Evolutionary conservation across 148 eudicot genomes (phyloP).

Genomic region (Chenopodium formosanum): DNA sequence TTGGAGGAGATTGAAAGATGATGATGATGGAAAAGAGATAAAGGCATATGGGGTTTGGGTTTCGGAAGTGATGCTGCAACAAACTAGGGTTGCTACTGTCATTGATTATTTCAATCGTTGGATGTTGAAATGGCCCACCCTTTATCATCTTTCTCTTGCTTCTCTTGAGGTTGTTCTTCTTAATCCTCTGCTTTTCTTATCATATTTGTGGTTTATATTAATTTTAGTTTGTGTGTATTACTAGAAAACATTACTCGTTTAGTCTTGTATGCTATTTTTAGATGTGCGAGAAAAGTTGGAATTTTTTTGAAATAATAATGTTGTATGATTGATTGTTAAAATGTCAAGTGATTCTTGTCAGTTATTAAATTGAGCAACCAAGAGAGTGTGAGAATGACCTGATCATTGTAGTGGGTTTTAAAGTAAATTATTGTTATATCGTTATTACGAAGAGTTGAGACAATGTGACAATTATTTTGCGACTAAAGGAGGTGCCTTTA

Average conservation of each 20-base stretch:
- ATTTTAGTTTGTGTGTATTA: neutral
- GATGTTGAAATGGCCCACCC: slow-evolving; percentile 90
- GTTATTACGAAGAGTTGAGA: neutral
- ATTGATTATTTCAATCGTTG: slow-evolving; percentile 75
- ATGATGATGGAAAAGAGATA: slow-evolving; percentile 38
- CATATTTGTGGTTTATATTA: neutral
- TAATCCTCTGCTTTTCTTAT: neutral
- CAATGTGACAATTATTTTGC: neutral
- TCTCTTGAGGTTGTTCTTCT: slow-evolving; percentile 61
- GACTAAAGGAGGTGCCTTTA: neutral
- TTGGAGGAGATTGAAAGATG: slow-evolving; percentile 58
- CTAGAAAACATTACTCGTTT: no score
- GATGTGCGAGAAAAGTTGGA: neutral
- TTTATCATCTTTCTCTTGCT: slow-evolving; percentile 67
- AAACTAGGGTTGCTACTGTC: slow-evolving; percentile 77
- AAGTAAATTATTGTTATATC: neutral
- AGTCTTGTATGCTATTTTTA: neutral
- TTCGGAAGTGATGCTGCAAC: slow-evolving; percentile 48
- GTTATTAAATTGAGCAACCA: neutral
- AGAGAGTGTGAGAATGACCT: neutral
- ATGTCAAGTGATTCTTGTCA: neutral
- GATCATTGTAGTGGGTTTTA: neutral
- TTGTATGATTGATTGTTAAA: neutral
- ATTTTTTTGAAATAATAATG: neutral
- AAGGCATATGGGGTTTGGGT: slow-evolving; percentile 94